These are phyloP conservation scores for Neurospora sp. DNA, from an alignment of 495 filamentous ascomycete species.

Conservation along the genomic window DNA sequence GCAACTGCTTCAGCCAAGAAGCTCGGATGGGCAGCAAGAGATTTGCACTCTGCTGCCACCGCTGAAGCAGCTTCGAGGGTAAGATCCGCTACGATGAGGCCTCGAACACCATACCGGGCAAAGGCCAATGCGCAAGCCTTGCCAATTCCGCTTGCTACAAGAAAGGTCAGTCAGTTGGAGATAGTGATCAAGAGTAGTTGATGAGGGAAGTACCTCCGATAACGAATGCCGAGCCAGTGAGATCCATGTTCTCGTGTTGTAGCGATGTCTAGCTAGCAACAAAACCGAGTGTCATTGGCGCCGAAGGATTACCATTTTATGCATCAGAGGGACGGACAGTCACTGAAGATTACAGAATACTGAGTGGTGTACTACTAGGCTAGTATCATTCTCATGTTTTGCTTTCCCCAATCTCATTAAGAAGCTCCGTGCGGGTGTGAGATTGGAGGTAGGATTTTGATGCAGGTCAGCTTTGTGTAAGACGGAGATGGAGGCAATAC, in stretches of 20 bases:
- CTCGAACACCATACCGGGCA: background rate
- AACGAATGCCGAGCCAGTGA: background rate
- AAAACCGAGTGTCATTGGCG: background rate
- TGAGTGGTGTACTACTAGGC: background rate
- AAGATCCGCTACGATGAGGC: background rate
- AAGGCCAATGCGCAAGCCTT: background rate
- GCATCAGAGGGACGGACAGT: background rate
- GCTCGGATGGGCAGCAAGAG: background rate
- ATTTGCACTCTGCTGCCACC: background rate
- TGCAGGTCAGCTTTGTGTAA: background rate
- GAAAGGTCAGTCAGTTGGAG: too few relatives aligned
- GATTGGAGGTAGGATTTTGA: background rate
- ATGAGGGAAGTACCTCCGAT: background rate
- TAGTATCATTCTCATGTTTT: background rate
- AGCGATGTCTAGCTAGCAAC: background rate
- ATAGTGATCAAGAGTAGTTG: too few relatives aligned
- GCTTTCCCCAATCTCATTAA: background rate
- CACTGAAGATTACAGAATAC: background rate
- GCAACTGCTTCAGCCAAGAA: background rate
- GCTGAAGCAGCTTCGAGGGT: background rate
- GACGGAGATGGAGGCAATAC: background rate
- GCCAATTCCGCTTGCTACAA: background rate
- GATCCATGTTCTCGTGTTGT: background rate
- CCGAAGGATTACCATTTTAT: background rate
- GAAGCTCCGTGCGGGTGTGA: background rate